These are phyloP conservation scores for Exophiala mesophila DNA, from an alignment of 2,329 filamentous ascomycete genomes.

Conservation along the genomic window DNA sequence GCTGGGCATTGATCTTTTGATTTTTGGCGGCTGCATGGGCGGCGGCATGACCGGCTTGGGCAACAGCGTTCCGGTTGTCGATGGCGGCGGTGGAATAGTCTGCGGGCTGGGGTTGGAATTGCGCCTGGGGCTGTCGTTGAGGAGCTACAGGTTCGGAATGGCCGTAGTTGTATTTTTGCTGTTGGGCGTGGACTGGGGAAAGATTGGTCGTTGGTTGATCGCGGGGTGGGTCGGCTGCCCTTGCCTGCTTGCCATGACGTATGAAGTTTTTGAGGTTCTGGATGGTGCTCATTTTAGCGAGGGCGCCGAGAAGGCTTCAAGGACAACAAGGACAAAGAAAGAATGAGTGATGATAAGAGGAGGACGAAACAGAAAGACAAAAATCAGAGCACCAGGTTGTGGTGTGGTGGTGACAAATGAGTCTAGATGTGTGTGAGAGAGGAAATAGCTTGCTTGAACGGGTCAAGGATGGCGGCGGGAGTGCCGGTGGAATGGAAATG, in stretches of 20 bases:
- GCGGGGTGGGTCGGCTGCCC: constrained; percentile 56
- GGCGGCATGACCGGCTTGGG: constrained; percentile 62
- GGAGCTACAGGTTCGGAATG: constrained; percentile 59
- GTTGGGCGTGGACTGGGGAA: constrained; percentile 60
- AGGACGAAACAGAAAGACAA: not conserved
- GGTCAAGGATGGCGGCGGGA: not conserved
- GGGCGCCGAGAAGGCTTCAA: not conserved
- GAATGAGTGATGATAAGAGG: not conserved
- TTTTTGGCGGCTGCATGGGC: constrained; percentile 59
- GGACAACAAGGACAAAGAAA: not conserved
- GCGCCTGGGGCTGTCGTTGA: constrained; percentile 43
- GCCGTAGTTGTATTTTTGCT: constrained; percentile 50
- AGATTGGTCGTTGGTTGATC: constrained; percentile 60
- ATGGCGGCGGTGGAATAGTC: constrained; percentile 60
- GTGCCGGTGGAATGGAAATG: not conserved
- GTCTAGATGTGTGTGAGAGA: too few relatives aligned
- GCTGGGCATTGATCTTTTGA: constrained; percentile 49
- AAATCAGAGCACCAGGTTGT: not conserved
- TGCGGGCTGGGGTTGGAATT: constrained; percentile 41
- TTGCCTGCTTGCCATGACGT: constrained; percentile 93
- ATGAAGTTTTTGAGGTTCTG: constrained; percentile 98
- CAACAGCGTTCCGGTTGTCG: constrained; percentile 60
- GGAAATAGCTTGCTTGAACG: too few relatives aligned
- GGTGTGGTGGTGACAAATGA: constrained; percentile 7
- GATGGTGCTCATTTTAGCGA: constrained; percentile 60